Conservation (phyloP, 306 rosid genomes). For the Prosopis cineraria region DNA sequence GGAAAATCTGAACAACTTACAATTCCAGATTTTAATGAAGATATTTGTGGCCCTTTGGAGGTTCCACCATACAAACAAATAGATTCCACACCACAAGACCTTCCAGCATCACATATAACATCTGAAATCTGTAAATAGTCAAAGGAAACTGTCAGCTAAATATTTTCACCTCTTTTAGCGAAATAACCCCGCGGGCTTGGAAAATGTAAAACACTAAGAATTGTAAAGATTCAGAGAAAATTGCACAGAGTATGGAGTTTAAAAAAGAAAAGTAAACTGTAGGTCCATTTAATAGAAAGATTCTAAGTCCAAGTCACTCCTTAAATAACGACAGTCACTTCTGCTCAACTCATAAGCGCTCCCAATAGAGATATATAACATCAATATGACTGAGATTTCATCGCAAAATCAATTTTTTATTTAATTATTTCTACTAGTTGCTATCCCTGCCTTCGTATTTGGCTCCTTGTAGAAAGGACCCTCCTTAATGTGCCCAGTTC, state of each 20-base stretch:
- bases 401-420: background rate
- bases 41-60: conserved; percentile 82
- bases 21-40: conserved; percentile 80
- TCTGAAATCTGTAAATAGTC: conserved; percentile 72
- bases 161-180: background rate
- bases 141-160: conserved; percentile 30
- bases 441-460: background rate
- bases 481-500: background rate
- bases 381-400: background rate
- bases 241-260: background rate
- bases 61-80: conserved; percentile 94
- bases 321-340: background rate
- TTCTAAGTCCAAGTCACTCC: background rate
- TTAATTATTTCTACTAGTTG: background rate
- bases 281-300: background rate
- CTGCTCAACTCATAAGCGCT: background rate
- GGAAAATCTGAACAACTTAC: conserved; percentile 58
- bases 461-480: background rate
- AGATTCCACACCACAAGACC: conserved; percentile 73
- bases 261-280: background rate
- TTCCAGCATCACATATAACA: conserved; percentile 84
- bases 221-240: background rate
- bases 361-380: background rate
- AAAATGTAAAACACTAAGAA: background rate
- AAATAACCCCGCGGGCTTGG: conserved; percentile 3